These are phyloP conservation scores for Chalciporus sphaerocephalus DNA, from an alignment of 768 basidiomycete species.

Conservation along the genomic window DNA sequence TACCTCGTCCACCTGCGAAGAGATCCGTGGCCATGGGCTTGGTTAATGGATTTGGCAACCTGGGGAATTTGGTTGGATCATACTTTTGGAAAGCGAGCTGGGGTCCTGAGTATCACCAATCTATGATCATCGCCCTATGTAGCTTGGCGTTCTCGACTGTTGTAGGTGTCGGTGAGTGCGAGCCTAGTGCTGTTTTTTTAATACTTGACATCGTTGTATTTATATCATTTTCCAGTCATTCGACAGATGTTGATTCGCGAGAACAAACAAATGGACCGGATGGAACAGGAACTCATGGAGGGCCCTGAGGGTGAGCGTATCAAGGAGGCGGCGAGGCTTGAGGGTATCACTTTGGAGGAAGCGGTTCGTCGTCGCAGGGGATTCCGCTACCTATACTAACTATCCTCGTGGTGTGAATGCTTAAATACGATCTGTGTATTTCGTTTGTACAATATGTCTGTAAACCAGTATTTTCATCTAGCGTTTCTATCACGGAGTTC, in stretches of 20 bases:
- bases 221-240: slow-evolving; percentile 32
- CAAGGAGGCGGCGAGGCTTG: slow-evolving; percentile 54
- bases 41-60: slow-evolving; percentile 56
- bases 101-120: slow-evolving; percentile 59
- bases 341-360: slow-evolving; percentile 57
- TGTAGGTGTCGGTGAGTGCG: slow-evolving; percentile 34
- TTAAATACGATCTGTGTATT: neutral
- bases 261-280: slow-evolving; percentile 48
- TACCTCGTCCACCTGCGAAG: slow-evolving; percentile 55
- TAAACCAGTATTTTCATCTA: no score
- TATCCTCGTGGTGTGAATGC: neutral
- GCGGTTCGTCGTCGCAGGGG: slow-evolving; percentile 53
- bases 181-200: neutral
- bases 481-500: no score
- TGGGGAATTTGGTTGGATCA: slow-evolving; percentile 59
- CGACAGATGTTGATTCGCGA: slow-evolving; percentile 43
- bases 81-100: slow-evolving; percentile 60
- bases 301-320: slow-evolving; percentile 47
- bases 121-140: slow-evolving; percentile 49
- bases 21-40: slow-evolving; percentile 55
- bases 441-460: neutral
- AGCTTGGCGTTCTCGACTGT: slow-evolving; percentile 30
- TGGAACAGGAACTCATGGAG: slow-evolving; percentile 42
- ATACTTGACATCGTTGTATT: neutral
- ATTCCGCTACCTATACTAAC: slow-evolving; percentile 53